These are phyloP conservation scores for Tuber indicum DNA, from an alignment of 495 filamentous ascomycete genomes.

Conservation along the genomic window DNA sequence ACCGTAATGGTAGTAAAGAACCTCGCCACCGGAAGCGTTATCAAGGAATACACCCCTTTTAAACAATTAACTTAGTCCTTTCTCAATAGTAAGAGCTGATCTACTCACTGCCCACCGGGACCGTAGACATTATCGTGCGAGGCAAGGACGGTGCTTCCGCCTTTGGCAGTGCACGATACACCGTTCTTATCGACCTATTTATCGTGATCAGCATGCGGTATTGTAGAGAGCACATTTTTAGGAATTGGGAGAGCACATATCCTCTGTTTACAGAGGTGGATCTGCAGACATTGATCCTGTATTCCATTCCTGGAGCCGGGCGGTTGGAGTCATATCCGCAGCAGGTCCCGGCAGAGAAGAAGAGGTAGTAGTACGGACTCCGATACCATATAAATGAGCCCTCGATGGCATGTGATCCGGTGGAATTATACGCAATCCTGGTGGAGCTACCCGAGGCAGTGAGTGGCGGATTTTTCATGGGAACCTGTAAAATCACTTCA, in stretches of 20 bases:
- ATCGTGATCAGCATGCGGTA: neutral
- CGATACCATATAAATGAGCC: conserved; percentile 54
- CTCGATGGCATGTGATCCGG: conserved; percentile 54
- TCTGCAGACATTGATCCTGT: conserved; percentile 60
- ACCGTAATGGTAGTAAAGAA: conserved; percentile 68
- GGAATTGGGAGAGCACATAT: conserved; percentile 44
- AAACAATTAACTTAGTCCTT: neutral
- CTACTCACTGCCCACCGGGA: conserved; percentile 60
- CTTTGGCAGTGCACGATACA: conserved; percentile 51
- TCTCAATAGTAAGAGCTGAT: conserved; percentile 25
- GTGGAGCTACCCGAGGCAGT: conserved; percentile 42
- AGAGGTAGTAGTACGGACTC: conserved; percentile 58
- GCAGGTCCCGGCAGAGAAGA: conserved; percentile 59
- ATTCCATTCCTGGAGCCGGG: conserved; percentile 57
- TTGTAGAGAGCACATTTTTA: neutral
- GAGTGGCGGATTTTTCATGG: conserved; percentile 46
- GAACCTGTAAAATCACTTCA: conserved; percentile 27
- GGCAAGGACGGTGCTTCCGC: conserved; percentile 59
- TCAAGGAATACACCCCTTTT: conserved; percentile 24
- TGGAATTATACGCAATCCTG: conserved; percentile 54
- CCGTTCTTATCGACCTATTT: conserved; percentile 53
- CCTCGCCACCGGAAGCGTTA: conserved; percentile 42
- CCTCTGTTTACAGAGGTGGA: conserved; percentile 49
- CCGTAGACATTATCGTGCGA: conserved; percentile 60
- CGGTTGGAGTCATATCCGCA: conserved; percentile 46